These are phyloP conservation scores for Moricandia arvensis DNA, from an alignment of 345 rosid species.

Conservation along the genomic window DNA sequence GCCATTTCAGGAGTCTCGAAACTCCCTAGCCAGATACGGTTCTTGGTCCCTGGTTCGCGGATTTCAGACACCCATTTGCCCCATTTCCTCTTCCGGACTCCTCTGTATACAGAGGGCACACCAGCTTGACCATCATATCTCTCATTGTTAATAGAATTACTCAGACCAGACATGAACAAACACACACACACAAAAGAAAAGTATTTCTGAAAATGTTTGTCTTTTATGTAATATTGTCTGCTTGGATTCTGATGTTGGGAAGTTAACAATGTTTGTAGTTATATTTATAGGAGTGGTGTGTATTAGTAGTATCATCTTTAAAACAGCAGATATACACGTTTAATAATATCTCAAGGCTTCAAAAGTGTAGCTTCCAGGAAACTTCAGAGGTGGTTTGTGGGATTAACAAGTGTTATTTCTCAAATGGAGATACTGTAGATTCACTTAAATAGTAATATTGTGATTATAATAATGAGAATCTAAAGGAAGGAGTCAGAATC, in stretches of 20 bases:
- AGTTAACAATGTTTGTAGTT: conserved; percentile 4
- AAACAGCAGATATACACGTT: conserved; percentile 29
- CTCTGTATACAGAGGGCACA: conserved; percentile 49
- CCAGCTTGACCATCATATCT: conserved; percentile 21
- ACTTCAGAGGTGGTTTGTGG: conserved; percentile 20
- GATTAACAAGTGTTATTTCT: conserved; percentile 30
- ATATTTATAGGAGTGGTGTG: conserved; percentile 32
- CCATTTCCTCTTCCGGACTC: conserved; percentile 88
- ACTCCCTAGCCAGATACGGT: conserved; percentile 90
- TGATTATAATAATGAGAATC: conserved; percentile 28
- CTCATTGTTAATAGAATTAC: background rate
- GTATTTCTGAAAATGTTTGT: background rate
- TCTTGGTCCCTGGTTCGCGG: conserved; percentile 83
- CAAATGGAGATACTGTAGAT: conserved; percentile 24
- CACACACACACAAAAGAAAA: background rate
- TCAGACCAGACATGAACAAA: conserved; percentile 30
- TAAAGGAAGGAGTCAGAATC: conserved; percentile 29
- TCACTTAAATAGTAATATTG: conserved; percentile 18
- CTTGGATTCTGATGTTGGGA: conserved; percentile 24
- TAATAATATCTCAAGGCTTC: conserved; percentile 7
- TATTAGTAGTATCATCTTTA: background rate
- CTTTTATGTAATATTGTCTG: background rate
- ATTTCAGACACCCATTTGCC: conserved; percentile 98
- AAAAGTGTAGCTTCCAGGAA: conserved; percentile 23
- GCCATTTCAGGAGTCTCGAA: conserved; percentile 91